Base-by-base conservation (phyloP, 2,329 filamentous ascomycete genomes). In the Zymoseptoria passerinii region DNA sequence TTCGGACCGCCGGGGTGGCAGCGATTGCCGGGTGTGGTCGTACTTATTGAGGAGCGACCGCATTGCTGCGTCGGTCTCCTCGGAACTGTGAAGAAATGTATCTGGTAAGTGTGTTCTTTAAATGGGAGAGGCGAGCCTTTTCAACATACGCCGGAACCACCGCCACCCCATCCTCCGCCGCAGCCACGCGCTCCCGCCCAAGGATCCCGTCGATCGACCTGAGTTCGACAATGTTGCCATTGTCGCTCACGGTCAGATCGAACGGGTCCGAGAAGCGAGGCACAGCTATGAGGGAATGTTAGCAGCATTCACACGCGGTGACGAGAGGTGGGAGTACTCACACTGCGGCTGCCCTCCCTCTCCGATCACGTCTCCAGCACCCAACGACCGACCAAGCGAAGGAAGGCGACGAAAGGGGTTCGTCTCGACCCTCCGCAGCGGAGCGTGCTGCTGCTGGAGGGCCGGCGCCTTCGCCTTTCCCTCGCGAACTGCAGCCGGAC, bases 91-190 rank as follows among this genome's bases (percentile, higher is more conserved):
- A 57, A 57, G 63, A 61, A 58, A 69, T 69, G 63, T 60, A 65
- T 61, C 65, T 71, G 63, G 69, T 71, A 70, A 71, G 67, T 71
- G 68, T 60, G 60, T 63, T 70, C 67, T 70, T 61, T 40, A 67
- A 55, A 62, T 65, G 68, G 66, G 63, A 63, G 53, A 57, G 61
- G 51, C 53, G 63, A 56, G 63, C 62, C 54, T 56, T 52, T 57
- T 59, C 54, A 61, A 71, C 69, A 69, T 71, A 71, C 68, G 68
- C 63, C 61, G 35, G 35, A 44, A 44, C 35, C 35, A 16, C 35
- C 35, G 7, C 35, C 35, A 44, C 35, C 35, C 35, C 35, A 44
- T 16, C 13, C 13, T 54, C 40, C 29, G 56, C 54, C 53, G 52
- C 55, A 40, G 55, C 55, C 53, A 61, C 54, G 48, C 54, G 63